Base-by-base conservation (phyloP, 331 rosid species). In the Quercus tomentella region DNA sequence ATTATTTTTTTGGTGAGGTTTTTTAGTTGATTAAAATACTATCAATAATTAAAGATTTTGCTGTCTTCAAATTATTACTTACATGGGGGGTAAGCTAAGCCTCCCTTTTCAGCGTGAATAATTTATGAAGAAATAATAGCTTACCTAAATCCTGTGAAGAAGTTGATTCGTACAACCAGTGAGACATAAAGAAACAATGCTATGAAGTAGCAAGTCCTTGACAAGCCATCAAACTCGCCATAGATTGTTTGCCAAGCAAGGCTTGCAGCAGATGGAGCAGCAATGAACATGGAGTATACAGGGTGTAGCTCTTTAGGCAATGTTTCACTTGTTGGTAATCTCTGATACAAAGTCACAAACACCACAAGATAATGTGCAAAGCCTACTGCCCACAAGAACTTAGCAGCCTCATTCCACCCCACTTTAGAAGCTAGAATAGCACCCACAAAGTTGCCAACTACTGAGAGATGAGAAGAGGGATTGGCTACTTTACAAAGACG, bases 241-340 rank as follows among this genome's bases (percentile, higher is more conserved):
- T 90, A 92, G 18, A 94, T 89, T 20, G 85, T 80, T 55, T 79
- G 80, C 96, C 97, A 94, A 68, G 98, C 93, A 75, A 94, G 72
- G 82, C 94, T 89, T 17, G 98, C 98, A 0, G 97, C 97, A 0
- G 97, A 92, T 14, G 98, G 96, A 58, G 98, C 97, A 2, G 98
- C 94, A n/a, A 92, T 94, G 63, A 93, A 93, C 97, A 93, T 90
- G 75, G 97, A 92, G 77, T 93, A 93, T 68, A 93, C 97, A 8
- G 98, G 98, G 79, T 93, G 98, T 0, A 93, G 86, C 74, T 93
- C 98, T 84, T 92, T 90, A 0, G 97, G 98, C 81, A 93, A 74
- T 18, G 94, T 90, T 85, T 90, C 96, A 45, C 94, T 93, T 9
- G 98, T 92, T 20, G 97, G 98, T 79, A 90, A 76, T 61, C 98